Conservation (phyloP, 1,284 basidiomycete species). For the Volvariella volvacea region DNA sequence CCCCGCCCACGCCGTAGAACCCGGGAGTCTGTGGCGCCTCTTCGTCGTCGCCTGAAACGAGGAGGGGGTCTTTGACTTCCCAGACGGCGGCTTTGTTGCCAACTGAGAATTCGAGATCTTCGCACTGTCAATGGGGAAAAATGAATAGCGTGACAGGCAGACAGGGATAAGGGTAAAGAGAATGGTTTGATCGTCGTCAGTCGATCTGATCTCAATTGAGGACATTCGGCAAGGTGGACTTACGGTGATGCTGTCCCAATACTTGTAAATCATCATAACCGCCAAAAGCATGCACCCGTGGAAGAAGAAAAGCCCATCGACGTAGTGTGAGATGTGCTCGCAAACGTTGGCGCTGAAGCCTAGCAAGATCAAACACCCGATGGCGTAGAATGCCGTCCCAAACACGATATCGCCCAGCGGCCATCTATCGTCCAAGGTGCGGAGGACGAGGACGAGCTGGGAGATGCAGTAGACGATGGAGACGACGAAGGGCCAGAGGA, state of each 20-base stretch:
- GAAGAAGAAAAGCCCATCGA: slow-evolving; percentile 96
- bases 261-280: slow-evolving; percentile 99
- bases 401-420: slow-evolving; percentile 94
- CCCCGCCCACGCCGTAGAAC: too few species aligned
- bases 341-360: slow-evolving; percentile 94
- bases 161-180: too few species aligned
- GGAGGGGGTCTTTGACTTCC: slow-evolving; percentile 93
- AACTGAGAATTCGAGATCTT: slow-evolving; percentile 98
- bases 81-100: slow-evolving; percentile 95
- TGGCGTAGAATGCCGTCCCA: slow-evolving; percentile 83
- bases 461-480: slow-evolving; percentile 85
- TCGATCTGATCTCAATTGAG: too few species aligned
- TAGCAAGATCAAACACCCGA: slow-evolving; percentile 87
- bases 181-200: too few species aligned
- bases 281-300: slow-evolving; percentile 90
- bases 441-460: slow-evolving; percentile 92
- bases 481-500: slow-evolving; percentile 91
- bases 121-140: slow-evolving; percentile 40
- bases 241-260: slow-evolving; percentile 97
- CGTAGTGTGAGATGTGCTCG: slow-evolving; percentile 93
- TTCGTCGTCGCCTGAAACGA: slow-evolving; percentile 19
- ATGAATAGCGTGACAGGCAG: too few species aligned
- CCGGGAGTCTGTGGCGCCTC: too few species aligned
- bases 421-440: slow-evolving; percentile 98
- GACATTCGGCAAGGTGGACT: slow-evolving; percentile 23